These are phyloP conservation scores for Alternaria novae-zelandiae DNA, from an alignment of 2,329 filamentous ascomycete genomes.

Conservation along the genomic window DNA sequence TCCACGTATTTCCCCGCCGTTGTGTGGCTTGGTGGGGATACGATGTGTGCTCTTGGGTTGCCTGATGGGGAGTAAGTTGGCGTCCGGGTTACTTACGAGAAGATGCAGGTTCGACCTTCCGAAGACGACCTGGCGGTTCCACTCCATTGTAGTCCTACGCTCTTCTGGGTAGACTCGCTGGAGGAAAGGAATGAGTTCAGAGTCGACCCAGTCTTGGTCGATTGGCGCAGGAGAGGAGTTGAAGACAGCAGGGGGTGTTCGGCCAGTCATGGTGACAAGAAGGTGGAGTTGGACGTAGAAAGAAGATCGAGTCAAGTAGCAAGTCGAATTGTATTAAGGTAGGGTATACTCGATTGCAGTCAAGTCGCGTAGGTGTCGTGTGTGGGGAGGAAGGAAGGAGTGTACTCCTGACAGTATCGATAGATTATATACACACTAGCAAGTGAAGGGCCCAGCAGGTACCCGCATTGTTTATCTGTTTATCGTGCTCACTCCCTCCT, in stretches of 20 bases:
- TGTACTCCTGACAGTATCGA: neutral
- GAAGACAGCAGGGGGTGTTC: neutral
- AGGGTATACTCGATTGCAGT: neutral
- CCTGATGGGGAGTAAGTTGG: neutral
- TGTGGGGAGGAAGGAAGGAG: neutral
- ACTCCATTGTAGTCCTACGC: neutral
- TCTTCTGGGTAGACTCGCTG: neutral
- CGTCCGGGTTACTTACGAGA: constrained; percentile 6
- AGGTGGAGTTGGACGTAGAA: neutral
- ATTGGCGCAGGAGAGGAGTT: neutral
- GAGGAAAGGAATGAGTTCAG: constrained; percentile 14
- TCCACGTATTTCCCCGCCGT: neutral
- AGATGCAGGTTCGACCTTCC: neutral
- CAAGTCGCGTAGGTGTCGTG: neutral
- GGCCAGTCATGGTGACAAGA: neutral
- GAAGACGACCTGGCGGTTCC: neutral
- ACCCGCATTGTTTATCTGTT: neutral
- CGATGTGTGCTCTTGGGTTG: neutral
- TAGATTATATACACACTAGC: neutral
- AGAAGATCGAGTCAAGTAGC: neutral
- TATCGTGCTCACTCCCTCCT: neutral
- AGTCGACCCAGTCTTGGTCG: constrained; percentile 2
- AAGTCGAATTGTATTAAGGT: neutral
- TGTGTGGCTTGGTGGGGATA: neutral
- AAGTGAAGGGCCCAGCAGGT: neutral